Evolutionary conservation across 441 rosid species (phyloP).

Genomic region (Croton setiger): DNA sequence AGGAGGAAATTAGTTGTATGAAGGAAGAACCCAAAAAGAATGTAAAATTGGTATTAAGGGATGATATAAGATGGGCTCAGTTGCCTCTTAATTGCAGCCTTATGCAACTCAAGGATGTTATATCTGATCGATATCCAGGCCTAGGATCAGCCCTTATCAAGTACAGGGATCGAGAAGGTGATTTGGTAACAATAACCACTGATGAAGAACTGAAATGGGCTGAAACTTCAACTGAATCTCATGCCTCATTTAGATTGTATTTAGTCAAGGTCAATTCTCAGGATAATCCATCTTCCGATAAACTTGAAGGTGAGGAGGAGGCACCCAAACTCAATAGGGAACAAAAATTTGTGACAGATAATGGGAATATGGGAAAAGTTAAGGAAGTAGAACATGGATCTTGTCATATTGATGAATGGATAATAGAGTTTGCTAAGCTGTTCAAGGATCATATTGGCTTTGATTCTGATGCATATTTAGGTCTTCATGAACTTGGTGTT

Average conservation of each 20-base stretch:
- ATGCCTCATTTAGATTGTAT: constrained; percentile 60
- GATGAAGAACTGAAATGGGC: constrained; percentile 78
- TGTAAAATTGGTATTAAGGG: constrained; percentile 71
- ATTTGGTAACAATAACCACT: constrained; percentile 76
- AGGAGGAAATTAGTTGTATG: constrained; percentile 40
- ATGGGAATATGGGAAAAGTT: constrained; percentile 34
- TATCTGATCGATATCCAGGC: constrained; percentile 68
- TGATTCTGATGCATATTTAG: constrained; percentile 79
- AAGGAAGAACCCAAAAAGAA: constrained; percentile 47
- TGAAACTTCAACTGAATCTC: constrained; percentile 52
- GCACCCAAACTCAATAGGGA: constrained; percentile 23
- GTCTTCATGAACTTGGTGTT: constrained; percentile 89
- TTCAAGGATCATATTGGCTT: constrained; percentile 89
- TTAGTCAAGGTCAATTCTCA: constrained; percentile 56
- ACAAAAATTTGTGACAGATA: constrained; percentile 32
- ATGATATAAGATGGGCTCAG: constrained; percentile 26
- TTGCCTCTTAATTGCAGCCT: constrained; percentile 66
- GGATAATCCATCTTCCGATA: constrained; percentile 55
- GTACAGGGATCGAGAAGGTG: constrained; percentile 85
- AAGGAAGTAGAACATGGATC: constrained; percentile 35
- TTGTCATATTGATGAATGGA: constrained; percentile 70
- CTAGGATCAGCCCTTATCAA: constrained; percentile 61
- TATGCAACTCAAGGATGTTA: constrained; percentile 55
- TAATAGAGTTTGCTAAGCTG: constrained; percentile 74
- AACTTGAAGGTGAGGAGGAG: constrained; percentile 27